A percentile compares a stretch with the other conserved stretches of the same genome.
Evolutionary conservation across 805 yeast species (phyloP).

Genomic region (Spathaspora arborariae): DNA sequence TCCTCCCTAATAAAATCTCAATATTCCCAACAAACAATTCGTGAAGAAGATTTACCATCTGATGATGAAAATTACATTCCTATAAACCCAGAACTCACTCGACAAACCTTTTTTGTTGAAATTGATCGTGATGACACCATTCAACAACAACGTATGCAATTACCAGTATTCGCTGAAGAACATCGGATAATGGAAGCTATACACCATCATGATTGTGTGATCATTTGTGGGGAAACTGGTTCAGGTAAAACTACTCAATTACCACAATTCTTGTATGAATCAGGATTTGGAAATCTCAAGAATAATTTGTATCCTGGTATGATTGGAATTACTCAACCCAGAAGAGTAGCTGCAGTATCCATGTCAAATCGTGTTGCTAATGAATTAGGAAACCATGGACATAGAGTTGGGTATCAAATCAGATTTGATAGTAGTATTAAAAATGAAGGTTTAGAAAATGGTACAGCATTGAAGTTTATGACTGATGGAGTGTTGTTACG

Average conservation of each 20-base stretch:
- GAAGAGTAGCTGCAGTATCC: slow-evolving; percentile 91
- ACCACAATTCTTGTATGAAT: slow-evolving; percentile 91
- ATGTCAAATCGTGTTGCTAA: slow-evolving; percentile 79
- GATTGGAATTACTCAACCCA: slow-evolving; percentile 95
- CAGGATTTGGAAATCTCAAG: slow-evolving; percentile 78
- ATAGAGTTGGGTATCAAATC: slow-evolving; percentile 74
- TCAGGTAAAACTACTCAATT: slow-evolving; percentile 98
- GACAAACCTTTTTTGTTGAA: slow-evolving; percentile 66
- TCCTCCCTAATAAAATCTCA: slow-evolving; percentile 43
- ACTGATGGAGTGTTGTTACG: slow-evolving; percentile 91
- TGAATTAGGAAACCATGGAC: slow-evolving; percentile 71
- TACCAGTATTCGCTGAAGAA: slow-evolving; percentile 91
- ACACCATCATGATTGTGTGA: slow-evolving; percentile 84
- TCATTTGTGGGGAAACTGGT: slow-evolving; percentile 97
- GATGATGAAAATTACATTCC: slow-evolving; percentile 60
- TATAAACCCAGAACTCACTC: slow-evolving; percentile 45
- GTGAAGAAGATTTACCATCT: slow-evolving; percentile 69
- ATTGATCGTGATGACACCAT: slow-evolving; percentile 65
- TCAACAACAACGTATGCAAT: slow-evolving; percentile 60
- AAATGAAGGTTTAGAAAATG: slow-evolving; percentile 39
- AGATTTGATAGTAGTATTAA: slow-evolving; percentile 71
- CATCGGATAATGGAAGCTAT: slow-evolving; percentile 94
- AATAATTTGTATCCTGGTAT: slow-evolving; percentile 67
- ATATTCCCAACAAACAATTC: slow-evolving; percentile 47
- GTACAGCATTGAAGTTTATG: slow-evolving; percentile 81